Base-by-base conservation (phyloP, 768 basidiomycete species). In the Leccinum arenicola region DNA sequence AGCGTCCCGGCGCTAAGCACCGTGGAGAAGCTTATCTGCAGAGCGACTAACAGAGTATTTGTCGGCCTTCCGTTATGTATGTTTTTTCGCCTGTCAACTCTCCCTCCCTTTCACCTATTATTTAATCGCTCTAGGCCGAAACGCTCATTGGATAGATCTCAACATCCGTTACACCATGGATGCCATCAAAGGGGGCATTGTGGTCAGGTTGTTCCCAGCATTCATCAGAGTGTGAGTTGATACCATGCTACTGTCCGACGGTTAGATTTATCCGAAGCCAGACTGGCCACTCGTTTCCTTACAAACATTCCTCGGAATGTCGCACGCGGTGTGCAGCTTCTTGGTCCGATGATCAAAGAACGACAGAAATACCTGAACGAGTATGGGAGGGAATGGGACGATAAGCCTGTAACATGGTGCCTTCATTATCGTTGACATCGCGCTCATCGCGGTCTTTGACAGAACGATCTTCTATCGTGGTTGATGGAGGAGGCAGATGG, bases 31-130 rank as follows among this genome's bases (percentile, higher is more conserved):
- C 66, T 84, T n/a, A 67, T 83, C 1, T 71, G 74, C 36, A 75
- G 80, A 40, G 67, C 73, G 4, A 78, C 68, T 51, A 82, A 80
- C 60, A 75, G 84, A 6, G 50, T 76, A 0, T 80, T 84, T 55
- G 78, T 84, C 6, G 84, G 83, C 0, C 66, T 76, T 31, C 80
- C 82, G 3, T 52, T 80, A 3, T 84, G 83, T 81, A 51, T 17
- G 29, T 10, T 8, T 12, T 27, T 51, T 21, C 48, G 55, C 36
- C 36, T 38, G 36, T 15, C 36, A 6, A 17, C 6, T 38, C 17
- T 38, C 36, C 15, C 11, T 1, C 7, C 15, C 36, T 8, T 15
- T 17, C 36, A 17, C 36, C 36, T 15, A 17, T 38, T 7, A 4
- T 33, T 17, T 7, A 57, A 76, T 54, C 59, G 64, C 1, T 14